phyloP scores from a whole-genome alignment of 768 basidiomycete genomes.

The Boletellus sp. region DNA sequence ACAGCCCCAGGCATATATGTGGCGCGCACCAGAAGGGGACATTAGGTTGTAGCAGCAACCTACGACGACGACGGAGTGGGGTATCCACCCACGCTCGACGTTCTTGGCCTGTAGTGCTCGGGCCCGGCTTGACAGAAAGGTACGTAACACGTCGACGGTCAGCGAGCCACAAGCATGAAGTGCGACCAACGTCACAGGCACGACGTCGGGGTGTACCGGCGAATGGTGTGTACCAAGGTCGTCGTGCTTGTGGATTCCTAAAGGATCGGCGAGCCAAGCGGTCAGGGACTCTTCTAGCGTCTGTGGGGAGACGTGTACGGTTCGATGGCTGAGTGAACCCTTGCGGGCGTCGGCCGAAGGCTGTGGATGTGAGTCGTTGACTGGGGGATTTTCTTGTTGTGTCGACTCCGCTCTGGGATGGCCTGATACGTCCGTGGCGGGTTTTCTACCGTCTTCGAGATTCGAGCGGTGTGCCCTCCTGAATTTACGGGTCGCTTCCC shows the following conservation, averaged over 20 bases:
- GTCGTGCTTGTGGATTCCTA: background rate
- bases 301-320: slow-evolving; percentile 48
- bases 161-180: slow-evolving; percentile 77
- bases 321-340: slow-evolving; percentile 51
- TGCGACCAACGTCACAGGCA: slow-evolving; percentile 59
- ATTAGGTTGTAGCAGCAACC: slow-evolving; percentile 82
- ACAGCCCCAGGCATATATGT: background rate
- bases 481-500: slow-evolving; percentile 18
- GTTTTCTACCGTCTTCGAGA: background rate
- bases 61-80: slow-evolving; percentile 55
- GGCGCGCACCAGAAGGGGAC: slow-evolving; percentile 41
- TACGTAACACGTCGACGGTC: slow-evolving; percentile 61
- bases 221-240: background rate
- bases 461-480: slow-evolving; percentile 11
- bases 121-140: slow-evolving; percentile 37
- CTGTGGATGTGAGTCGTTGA: slow-evolving; percentile 1
- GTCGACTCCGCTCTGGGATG: background rate
- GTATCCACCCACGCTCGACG: slow-evolving; percentile 39
- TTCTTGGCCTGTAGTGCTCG: slow-evolving; percentile 3
- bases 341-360: background rate
- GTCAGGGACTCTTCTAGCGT: slow-evolving; percentile 45
- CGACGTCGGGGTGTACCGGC: slow-evolving; percentile 3
- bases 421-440: background rate
- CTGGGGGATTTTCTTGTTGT: background rate
- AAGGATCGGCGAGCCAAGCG: slow-evolving; percentile 45